Conservation (phyloP, 768 basidiomycete species). For the Phanerochaete sordida region DNA sequence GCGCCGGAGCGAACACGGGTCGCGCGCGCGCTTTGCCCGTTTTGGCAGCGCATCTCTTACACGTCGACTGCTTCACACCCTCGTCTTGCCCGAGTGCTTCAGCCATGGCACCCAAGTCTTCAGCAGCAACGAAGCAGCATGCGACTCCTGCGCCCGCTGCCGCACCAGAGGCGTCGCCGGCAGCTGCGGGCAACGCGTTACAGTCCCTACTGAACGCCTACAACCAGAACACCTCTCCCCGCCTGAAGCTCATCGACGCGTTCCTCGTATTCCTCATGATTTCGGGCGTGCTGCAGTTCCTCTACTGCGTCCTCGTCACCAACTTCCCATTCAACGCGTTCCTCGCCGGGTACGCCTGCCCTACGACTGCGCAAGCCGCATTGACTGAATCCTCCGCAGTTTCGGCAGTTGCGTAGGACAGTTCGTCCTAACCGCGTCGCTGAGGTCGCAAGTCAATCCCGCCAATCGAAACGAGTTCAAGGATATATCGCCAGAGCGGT, state of each 20-base stretch:
- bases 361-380: neutral
- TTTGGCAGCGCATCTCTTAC: neutral
- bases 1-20: conserved; percentile 5
- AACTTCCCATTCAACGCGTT: conserved; percentile 98
- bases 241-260: conserved; percentile 91
- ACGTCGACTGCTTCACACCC: conserved; percentile 1
- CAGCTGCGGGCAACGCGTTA: conserved; percentile 31
- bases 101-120: conserved; percentile 37
- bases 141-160: conserved; percentile 15
- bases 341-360: conserved; percentile 75
- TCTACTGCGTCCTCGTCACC: conserved; percentile 87
- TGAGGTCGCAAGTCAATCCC: conserved; percentile 91
- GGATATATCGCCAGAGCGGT: conserved; percentile 92
- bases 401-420: conserved; percentile 94
- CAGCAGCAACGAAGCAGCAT: conserved; percentile 19
- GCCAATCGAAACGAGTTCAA: conserved; percentile 81
- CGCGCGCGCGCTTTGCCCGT: conserved; percentile 4
- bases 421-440: conserved; percentile 90
- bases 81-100: neutral
- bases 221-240: conserved; percentile 67
- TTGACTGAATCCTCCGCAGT: conserved; percentile 37
- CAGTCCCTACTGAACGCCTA: conserved; percentile 75
- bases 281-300: conserved; percentile 86
- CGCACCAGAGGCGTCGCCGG: neutral
- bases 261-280: conserved; percentile 92